These are phyloP conservation scores for Metschnikowia drakensbergensis DNA, from an alignment of 805 yeast species.

Conservation along the genomic window DNA sequence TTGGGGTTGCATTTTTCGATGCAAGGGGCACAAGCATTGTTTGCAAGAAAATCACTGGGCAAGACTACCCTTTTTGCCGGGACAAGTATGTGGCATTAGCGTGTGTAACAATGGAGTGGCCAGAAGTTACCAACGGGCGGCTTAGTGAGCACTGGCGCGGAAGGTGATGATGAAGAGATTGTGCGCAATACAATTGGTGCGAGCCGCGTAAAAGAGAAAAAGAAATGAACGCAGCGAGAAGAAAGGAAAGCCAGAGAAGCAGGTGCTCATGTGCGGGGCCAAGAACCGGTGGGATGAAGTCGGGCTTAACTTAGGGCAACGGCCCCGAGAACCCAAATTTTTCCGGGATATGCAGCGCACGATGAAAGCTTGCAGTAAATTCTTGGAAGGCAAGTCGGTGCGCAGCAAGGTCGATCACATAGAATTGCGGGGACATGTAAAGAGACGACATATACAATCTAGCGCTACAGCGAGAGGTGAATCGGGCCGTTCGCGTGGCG, in stretches of 20 bases:
- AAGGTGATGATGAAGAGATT: background rate
- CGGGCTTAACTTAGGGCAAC: background rate
- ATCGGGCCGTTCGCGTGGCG: background rate
- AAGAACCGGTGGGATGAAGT: background rate
- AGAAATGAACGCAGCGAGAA: background rate
- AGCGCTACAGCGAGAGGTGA: background rate
- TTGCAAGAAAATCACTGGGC: background rate
- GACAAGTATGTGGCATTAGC: background rate
- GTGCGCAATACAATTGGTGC: conserved; percentile 6
- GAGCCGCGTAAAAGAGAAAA: background rate
- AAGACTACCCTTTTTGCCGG: background rate
- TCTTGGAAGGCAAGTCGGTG: background rate
- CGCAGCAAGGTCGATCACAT: background rate
- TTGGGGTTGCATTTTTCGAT: background rate
- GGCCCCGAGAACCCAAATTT: background rate
- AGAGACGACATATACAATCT: background rate
- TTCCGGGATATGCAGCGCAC: background rate
- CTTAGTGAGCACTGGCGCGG: conserved; percentile 1
- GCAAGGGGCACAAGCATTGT: background rate
- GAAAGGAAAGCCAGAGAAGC: background rate
- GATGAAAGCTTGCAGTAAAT: background rate
- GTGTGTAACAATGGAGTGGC: background rate
- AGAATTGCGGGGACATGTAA: background rate
- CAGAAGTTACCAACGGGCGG: background rate
- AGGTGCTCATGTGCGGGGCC: background rate